Conservation (phyloP, 2,329 filamentous ascomycete genomes). For the Beauveria sp. region DNA sequence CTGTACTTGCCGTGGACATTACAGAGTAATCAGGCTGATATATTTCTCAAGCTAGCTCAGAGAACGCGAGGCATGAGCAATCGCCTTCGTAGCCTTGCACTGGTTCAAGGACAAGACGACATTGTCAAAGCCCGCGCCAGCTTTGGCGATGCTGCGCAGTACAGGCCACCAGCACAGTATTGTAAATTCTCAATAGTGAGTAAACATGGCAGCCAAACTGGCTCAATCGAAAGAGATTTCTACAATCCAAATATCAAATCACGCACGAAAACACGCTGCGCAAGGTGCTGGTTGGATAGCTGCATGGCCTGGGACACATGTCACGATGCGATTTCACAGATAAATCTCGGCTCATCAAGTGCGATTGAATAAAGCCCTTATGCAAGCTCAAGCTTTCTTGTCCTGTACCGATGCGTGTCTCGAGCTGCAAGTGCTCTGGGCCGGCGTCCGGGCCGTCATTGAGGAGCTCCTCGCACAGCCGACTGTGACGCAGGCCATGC, state of each 20-base stretch:
- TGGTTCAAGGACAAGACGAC: background rate
- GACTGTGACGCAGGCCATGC: background rate
- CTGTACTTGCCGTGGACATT: too few species aligned
- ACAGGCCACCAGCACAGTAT: background rate
- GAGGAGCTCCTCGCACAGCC: background rate
- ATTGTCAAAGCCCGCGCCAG: background rate
- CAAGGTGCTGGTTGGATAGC: background rate
- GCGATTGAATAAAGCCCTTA: background rate
- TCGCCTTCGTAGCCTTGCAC: background rate
- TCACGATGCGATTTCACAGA: background rate
- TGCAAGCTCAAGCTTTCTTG: background rate
- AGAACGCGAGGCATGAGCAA: background rate
- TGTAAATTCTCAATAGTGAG: background rate
- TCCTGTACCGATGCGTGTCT: background rate
- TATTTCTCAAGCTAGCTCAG: background rate
- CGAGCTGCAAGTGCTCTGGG: background rate
- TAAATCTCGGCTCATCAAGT: background rate
- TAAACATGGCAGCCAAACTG: accelerated
- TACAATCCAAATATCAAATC: background rate
- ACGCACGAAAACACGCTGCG: background rate
- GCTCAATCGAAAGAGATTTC: too few species aligned
- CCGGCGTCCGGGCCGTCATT: background rate
- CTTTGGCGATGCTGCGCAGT: too few species aligned
- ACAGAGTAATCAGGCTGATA: too few species aligned
- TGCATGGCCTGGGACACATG: too few species aligned